Base-by-base conservation (phyloP, 495 filamentous ascomycete species). In the Trichoderma asperelloides region DNA sequence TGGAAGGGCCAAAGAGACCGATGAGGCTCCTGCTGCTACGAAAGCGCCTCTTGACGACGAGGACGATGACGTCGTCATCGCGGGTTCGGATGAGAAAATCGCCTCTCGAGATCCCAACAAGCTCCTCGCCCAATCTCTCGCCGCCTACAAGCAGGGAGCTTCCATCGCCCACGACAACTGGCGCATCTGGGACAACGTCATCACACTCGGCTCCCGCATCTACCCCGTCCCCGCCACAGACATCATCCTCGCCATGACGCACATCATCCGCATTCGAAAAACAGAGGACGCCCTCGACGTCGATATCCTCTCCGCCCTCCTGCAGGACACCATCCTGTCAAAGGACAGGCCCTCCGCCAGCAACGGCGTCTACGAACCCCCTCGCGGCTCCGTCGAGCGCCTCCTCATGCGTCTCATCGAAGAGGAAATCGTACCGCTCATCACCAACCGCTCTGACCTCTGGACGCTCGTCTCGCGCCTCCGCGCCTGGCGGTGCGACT, bases 131-230 rank as follows among this genome's bases (percentile, higher is more conserved):
- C 89, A 94, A 68, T 90, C 95, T 16, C 86, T 98, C 3, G 75
- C 82, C 13, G 94, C 96, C 1, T 89, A 96, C 72, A 93, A 93
- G 71, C 86, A 88, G 65, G 95, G 93, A 43, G 91, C 91, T 2
- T 79, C 83, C 16, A 84, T 95, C 27, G 93, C 95, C 41, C 83
- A 90, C 74, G 88, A 90, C 67, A 90, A 92, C 77, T 89, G 87
- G 82, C 86, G 91, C 67, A 97, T 99, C 69, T 97, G 93, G 93
- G 91, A 96, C 69, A 99, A 99, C 72, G 85, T 97, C 16, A 83
- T 98, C 62, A 91, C 89, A 2, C 88, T 99, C 47, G 89, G 91
- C 0, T 86, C 90, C 5, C 89, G 91, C 11, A 80, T 93, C 18
- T 82, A 83, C 0, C 93, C 93, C 0, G 88, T 90, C 0, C 84